phyloP scores from a whole-genome alignment of 2,329 filamentous ascomycete species.

The Cladorrhinum sp. region DNA sequence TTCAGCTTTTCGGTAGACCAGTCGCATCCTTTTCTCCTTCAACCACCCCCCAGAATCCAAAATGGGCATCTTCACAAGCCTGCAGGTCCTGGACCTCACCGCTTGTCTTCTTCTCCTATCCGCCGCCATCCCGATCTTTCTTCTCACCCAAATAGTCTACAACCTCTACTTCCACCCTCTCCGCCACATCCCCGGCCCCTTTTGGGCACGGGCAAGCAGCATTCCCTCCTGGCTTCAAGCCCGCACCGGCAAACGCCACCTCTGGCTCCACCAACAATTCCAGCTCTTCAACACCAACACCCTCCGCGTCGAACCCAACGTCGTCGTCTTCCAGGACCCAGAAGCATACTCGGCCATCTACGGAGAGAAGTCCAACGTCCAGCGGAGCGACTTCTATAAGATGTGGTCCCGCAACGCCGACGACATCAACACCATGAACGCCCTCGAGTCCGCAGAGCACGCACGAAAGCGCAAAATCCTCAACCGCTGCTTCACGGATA shows the following conservation, averaged over 20 bases:
- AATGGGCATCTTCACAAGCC: not conserved
- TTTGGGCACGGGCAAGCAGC: not conserved
- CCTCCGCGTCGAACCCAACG: not conserved
- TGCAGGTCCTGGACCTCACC: not conserved
- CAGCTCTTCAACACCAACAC: not conserved
- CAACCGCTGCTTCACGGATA: not conserved
- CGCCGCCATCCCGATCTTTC: not conserved
- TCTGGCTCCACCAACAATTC: not conserved
- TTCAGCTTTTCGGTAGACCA: too few species aligned
- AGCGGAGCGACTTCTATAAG: not conserved
- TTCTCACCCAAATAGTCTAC: not conserved
- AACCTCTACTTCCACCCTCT: constrained; percentile 1
- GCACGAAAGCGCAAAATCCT: not conserved
- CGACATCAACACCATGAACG: not conserved
- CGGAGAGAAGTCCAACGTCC: not conserved
- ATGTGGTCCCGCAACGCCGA: not conserved
- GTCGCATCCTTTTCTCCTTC: too few species aligned
- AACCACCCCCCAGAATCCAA: not conserved
- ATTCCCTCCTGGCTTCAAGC: constrained; percentile 1
- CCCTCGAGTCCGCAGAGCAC: not conserved
- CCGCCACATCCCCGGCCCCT: not conserved
- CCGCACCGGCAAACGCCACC: not conserved
- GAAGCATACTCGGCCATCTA: not conserved
- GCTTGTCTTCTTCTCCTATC: not conserved
- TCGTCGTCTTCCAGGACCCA: not conserved